A percentile compares a stretch with the other conserved stretches of the same genome.
Evolutionary conservation across 1,284 basidiomycete genomes (phyloP).

Genomic region (Irpex sp.): DNA sequence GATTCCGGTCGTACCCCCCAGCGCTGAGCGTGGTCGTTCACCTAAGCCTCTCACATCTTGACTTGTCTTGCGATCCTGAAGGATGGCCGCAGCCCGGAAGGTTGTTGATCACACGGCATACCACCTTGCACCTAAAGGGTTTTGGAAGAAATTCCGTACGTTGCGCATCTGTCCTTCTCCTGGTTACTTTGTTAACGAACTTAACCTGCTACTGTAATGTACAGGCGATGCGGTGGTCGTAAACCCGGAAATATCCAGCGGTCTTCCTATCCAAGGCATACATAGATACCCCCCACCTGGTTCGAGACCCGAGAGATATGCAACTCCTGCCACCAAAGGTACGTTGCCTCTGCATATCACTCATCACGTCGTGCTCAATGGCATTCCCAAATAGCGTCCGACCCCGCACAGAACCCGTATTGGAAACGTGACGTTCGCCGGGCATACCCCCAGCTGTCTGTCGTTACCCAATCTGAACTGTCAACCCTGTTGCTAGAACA

Average conservation of each 20-base stretch:
- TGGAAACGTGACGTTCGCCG: slow-evolving; percentile 94
- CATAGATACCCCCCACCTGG: slow-evolving; percentile 86
- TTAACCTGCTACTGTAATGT: slow-evolving; percentile 12
- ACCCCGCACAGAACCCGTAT: slow-evolving; percentile 84
- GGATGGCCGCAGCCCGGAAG: slow-evolving; percentile 74
- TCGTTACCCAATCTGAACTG: slow-evolving; percentile 78
- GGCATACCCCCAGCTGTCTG: slow-evolving; percentile 84
- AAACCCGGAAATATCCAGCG: slow-evolving; percentile 90
- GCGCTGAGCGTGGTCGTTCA: not conserved
- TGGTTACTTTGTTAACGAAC: slow-evolving; percentile 5
- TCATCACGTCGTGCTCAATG: slow-evolving; percentile 5
- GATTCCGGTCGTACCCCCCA: not conserved
- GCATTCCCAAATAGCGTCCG: slow-evolving; percentile 53
- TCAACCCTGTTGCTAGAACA: slow-evolving; percentile 83
- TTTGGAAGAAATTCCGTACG: slow-evolving; percentile 94
- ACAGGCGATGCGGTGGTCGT: slow-evolving; percentile 72
- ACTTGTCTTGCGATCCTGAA: not conserved
- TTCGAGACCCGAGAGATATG: slow-evolving; percentile 82
- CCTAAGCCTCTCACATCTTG: not conserved
- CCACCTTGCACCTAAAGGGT: slow-evolving; percentile 83
- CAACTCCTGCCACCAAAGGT: slow-evolving; percentile 87
- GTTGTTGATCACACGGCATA: slow-evolving; percentile 83
- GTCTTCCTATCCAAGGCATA: slow-evolving; percentile 74
- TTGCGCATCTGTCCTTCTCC: slow-evolving; percentile 14
- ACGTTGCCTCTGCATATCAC: slow-evolving; percentile 18